These are phyloP conservation scores for Spongospora subterranea DNA, from an alignment of 208 protist species.

Conservation along the genomic window DNA sequence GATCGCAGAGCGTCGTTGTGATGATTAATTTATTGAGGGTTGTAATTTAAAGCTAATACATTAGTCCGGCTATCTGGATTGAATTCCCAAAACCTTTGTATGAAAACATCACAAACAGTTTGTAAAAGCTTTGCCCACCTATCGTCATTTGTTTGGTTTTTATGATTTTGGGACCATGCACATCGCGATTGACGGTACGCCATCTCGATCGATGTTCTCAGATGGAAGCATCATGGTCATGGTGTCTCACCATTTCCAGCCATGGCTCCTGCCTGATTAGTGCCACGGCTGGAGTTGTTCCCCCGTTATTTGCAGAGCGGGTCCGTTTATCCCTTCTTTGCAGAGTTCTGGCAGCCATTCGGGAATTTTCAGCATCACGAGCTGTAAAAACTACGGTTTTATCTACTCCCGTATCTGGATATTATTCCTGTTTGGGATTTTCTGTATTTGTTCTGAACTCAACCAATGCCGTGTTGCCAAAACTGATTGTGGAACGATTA, in stretches of 20 bases:
- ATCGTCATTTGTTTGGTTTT: too few species aligned
- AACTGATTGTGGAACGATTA: neutral
- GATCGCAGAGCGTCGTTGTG: neutral
- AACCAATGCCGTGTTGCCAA: neutral
- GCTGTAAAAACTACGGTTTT: neutral
- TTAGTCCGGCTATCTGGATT: too few species aligned
- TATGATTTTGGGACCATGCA: too few species aligned
- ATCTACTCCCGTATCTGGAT: neutral
- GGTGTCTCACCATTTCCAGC: neutral
- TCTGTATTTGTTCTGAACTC: neutral
- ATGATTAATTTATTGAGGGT: too few species aligned
- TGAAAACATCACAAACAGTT: too few species aligned
- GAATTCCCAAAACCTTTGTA: too few species aligned
- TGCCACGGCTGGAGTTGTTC: neutral
- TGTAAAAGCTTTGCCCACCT: too few species aligned
- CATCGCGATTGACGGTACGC: too few species aligned
- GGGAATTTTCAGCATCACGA: neutral
- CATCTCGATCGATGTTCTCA: neutral
- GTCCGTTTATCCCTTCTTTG: neutral
- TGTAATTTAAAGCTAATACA: too few species aligned
- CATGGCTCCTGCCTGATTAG: neutral
- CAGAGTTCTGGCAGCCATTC: neutral
- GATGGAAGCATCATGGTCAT: neutral
- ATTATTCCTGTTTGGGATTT: neutral
- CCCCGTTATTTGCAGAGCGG: neutral